Evolutionary conservation across 164 flowering plant genomes (phyloP).

Genomic region (Paratinospora sagittata): DNA sequence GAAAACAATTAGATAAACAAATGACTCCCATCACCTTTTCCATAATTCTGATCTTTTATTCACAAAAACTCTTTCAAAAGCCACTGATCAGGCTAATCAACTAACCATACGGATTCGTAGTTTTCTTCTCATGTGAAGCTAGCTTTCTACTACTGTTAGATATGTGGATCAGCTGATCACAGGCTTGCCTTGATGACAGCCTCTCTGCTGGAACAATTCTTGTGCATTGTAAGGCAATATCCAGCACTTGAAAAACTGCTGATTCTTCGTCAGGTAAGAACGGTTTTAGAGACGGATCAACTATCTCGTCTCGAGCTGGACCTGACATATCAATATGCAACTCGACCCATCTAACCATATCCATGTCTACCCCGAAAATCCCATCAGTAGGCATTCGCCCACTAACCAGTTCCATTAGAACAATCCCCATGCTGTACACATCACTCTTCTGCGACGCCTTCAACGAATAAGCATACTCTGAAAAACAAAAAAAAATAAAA

Average conservation of each 20-base stretch:
- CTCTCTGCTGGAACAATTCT: constrained; percentile 67
- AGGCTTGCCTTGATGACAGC: constrained; percentile 68
- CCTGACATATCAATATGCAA: constrained; percentile 39
- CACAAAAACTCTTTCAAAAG: background rate
- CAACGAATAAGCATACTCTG: constrained; percentile 92
- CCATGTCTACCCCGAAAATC: constrained; percentile 66
- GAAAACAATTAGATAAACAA: background rate
- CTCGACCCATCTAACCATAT: constrained; percentile 96
- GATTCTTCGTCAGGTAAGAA: constrained; percentile 54
- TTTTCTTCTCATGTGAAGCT: constrained; percentile 20
- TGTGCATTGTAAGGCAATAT: constrained; percentile 82
- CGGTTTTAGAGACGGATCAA: constrained; percentile 65
- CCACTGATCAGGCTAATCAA: constrained; percentile 1
- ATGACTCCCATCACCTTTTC: background rate
- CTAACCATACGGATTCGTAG: background rate
- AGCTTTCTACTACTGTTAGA: constrained; percentile 38
- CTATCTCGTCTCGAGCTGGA: constrained; percentile 36
- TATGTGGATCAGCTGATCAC: constrained; percentile 56
- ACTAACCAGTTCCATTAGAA: constrained; percentile 87
- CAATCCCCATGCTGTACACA: constrained; percentile 94
- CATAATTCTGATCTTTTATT: background rate
- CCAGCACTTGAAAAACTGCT: constrained; percentile 65
- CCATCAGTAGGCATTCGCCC: constrained; percentile 82
- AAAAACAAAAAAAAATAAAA: too few relatives aligned
- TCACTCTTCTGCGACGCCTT: constrained; percentile 91